Evolutionary conservation across 495 filamentous ascomycete genomes (phyloP), one percentile per base, ranked within the genome.

Genomic region (Daldinia decipiens): DNA sequence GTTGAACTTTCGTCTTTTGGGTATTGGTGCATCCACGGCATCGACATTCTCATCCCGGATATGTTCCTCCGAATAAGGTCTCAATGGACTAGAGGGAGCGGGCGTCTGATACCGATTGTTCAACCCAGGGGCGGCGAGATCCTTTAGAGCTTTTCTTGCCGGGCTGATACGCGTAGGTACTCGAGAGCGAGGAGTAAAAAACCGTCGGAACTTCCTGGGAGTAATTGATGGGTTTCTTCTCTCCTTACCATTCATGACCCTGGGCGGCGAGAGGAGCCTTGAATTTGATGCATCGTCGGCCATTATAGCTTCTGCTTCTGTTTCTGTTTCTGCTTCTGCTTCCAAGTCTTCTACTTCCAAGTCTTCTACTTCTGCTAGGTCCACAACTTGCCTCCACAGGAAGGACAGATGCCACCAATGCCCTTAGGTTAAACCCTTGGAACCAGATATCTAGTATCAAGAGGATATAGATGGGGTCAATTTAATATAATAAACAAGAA

Each of bases 171-270:
- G 75, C 65, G 72, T 77, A 65, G 64, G 79, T 71, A 82, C 81
- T 50, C 82, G 75, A 29, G 81, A 78, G 17, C 82, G 85, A 55
- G 94, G 94, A 13, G 92, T 95, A 74, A 97, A 97, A 82, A 97
- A 97, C 31, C 88, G 84, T 43, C 80, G 88, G 73, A 97, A 97
- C 58, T 88, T 90, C 59, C 90, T 82, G 39, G 91, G 91, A 29
- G 91, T 93, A 55, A 93, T 83, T 17, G 85, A 87, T 26, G 85
- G 85, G 54, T 82, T 78, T 39, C 82, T 75, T 62, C 79, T 76
- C 72, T 84, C 82, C 68, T 84, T 84, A 50, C 78, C 76, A 34
- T 71, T 76, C 62, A 59, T 70, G 1, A 73, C 52, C 45, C 78
- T 68, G 0, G 80, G 79, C 0, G 82, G 81, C 0, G 82, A 84